Conservation (phyloP, 176 grass and related monocot species). For the Carex pumila region DNA sequence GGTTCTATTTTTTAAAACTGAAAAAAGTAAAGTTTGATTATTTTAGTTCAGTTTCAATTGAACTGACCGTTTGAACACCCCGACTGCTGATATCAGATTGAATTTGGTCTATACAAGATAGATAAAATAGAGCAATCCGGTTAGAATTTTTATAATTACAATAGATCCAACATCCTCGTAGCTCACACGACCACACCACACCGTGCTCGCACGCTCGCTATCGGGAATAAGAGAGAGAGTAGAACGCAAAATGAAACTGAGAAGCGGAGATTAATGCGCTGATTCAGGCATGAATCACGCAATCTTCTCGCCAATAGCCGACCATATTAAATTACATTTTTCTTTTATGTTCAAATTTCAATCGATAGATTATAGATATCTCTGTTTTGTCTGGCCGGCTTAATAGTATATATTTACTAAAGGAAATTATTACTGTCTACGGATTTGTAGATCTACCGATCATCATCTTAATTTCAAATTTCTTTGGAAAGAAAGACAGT, state of each 20-base stretch:
- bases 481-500: too few relatives aligned
- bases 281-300: constrained; percentile 5
- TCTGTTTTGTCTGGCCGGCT: not conserved
- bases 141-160: not conserved
- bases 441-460: not conserved
- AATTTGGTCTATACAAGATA: not conserved
- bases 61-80: too few relatives aligned
- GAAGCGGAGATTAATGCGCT: not conserved
- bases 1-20: too few relatives aligned
- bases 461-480: not conserved
- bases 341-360: not conserved
- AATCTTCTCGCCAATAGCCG: not conserved
- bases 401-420: not conserved
- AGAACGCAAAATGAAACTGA: not conserved
- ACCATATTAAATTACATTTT: not conserved
- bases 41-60: too few relatives aligned
- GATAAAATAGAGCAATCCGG: not conserved
- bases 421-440: not conserved
- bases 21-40: too few relatives aligned
- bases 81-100: too few relatives aligned
- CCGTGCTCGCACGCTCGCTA: not conserved
- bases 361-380: not conserved
- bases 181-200: not conserved
- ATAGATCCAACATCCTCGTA: not conserved
- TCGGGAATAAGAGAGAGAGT: not conserved